Base-by-base conservation (phyloP, 805 yeast species). In the Monosporozyma aerobia region DNA sequence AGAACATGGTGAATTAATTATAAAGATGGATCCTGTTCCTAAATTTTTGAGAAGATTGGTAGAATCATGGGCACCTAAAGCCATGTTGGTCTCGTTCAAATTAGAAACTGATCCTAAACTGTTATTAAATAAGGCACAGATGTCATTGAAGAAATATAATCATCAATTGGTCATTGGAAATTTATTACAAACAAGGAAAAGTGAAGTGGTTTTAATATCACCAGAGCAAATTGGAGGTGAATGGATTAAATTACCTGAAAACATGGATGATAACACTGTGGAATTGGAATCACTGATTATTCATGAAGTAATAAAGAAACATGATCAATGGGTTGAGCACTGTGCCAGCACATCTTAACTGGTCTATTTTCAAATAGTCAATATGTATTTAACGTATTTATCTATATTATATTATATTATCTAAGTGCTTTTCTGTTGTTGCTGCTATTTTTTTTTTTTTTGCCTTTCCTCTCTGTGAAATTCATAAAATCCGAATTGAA, bases 101-200 rank as follows among this genome's bases (percentile, higher is more conserved):
- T 77, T 92, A 50, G 99, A 92, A 63, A 92, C 99, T 0, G 98
- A 92, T 66, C 65, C 70, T 50, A 59, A 73, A 11, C 78, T 92
- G 19, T 72, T 92, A 57, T 75, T 89, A 47, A 72, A 76, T 53
- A 92, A 92, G 69, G 87, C 96, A 13, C 73, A 74, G 49, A 81
- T 77, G 53, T 97, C 98, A 0, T 75, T 92, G 54, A 79, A 79
- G 25, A 76, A 96, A 53, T 92, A 92, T 68, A 84, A 82, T 54
- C 99, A 92, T 69, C 97, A 90, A 68, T 72, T 94, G 52, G 99
- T 92, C 11, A 89, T 92, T 65, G 99, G 98, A 1, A 92, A 92
- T 63, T 70, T 92, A 57, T 72, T 92, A 57, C 96, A 90, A 64
- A 85, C 95, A 0, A 80, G 99, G 62, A 92, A 90, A 68, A 72